Base-by-base conservation (phyloP, 1,284 basidiomycete species). In the Heterobasidion occidentale region DNA sequence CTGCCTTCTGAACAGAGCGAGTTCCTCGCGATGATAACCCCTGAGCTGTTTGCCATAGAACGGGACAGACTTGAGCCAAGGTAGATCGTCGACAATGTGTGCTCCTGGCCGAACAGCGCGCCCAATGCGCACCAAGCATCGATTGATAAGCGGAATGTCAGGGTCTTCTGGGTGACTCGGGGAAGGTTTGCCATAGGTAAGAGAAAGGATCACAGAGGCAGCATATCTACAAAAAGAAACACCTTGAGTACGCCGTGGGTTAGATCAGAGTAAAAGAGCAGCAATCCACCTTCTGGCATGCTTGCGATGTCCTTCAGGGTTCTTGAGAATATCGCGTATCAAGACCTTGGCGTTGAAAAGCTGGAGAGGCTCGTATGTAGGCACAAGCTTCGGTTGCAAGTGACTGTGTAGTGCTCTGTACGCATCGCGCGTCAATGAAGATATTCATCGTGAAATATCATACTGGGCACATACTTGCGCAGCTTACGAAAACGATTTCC, bases 121-220 rank as follows among this genome's bases (percentile, higher is more conserved):
- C 3, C 79, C 77, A 9, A 88, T 69, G 15, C 79, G 72, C 2
- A 70, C 68, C 8, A 81, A 66, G 38, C 73, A 74, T 12, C 74
- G 70, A 53, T 77, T 79, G 46, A 88, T 76, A 17, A 76, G 73
- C 15, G 68, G 58, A 1, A 89, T 76, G 38, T 84, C 81, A 0
- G 78, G 79, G 60, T 87, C 85, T 3, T 78, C 70, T 58, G 77
- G 79, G 0, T 68, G 73, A 45, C 76, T 77, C 9, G 53, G 78
- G 64, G 59, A 72, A 36, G 74, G 70, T 58, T 82, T 83, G 0
- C 85, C 86, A 59, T 88, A 88, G 7, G 85, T 80, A 50, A 88
- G 73, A 2, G 78, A 75, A 68, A 88, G 75, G 2, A 86, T 83
- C 0, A 87, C 77, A 0, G 78, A 80, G 0, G 84, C 79, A 0